Evolutionary conservation across 805 yeast genomes (phyloP).

Genomic region (Cyberlindnera americana): DNA sequence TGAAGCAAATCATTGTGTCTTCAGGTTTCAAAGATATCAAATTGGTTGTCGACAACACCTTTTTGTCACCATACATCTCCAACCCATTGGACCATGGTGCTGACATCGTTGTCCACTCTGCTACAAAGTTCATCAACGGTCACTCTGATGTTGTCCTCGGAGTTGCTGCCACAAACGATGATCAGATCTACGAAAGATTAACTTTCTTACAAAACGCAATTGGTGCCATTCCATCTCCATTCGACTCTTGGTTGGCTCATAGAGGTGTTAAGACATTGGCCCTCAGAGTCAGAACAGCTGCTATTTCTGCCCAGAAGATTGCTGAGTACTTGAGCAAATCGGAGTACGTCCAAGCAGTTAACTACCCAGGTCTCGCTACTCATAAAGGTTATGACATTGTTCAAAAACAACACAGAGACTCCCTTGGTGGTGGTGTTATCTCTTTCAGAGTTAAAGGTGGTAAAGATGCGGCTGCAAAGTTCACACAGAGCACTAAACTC

Average conservation of each 20-base stretch:
- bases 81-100: constrained; percentile 84
- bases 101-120: constrained; percentile 84
- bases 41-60: constrained; percentile 84
- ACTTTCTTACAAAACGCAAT: constrained; percentile 82
- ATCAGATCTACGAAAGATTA: constrained; percentile 55
- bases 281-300: constrained; percentile 69
- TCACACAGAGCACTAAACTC: constrained; percentile 68
- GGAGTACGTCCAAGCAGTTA: constrained; percentile 58
- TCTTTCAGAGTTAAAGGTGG: constrained; percentile 86
- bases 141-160: constrained; percentile 92
- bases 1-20: constrained; percentile 50
- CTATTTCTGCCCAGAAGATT: constrained; percentile 60
- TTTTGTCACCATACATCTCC: constrained; percentile 81
- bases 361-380: constrained; percentile 77
- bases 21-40: constrained; percentile 48
- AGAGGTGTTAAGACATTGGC: constrained; percentile 87
- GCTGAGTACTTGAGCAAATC: constrained; percentile 57
- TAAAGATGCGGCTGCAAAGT: constrained; percentile 67
- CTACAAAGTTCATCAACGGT: constrained; percentile 87
- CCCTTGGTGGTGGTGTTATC: constrained; percentile 89
- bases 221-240: constrained; percentile 87
- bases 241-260: constrained; percentile 91
- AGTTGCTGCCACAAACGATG: constrained; percentile 66
- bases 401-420: constrained; percentile 71
- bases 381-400: constrained; percentile 65